Evolutionary conservation across 345 rosid species (phyloP).

Genomic region (Psidium friedrichsthalianum): DNA sequence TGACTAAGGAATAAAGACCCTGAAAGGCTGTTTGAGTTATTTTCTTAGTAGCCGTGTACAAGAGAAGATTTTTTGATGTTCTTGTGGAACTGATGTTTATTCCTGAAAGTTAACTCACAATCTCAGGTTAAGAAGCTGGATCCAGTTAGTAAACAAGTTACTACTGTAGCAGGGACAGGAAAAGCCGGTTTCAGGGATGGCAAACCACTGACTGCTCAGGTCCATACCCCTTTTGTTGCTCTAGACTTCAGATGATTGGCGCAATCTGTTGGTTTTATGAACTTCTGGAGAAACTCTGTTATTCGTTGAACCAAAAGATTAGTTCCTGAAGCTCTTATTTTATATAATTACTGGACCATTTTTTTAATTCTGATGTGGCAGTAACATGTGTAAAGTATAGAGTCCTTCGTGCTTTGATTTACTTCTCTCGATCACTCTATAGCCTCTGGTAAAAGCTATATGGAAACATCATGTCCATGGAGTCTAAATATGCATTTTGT

Average conservation of each 20-base stretch:
- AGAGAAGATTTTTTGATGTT: neutral
- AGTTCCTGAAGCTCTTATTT: neutral
- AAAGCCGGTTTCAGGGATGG: conserved; percentile 96
- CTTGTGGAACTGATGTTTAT: neutral
- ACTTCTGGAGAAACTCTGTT: neutral
- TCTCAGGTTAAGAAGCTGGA: conserved; percentile 81
- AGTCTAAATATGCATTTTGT: neutral
- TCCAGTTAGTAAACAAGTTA: conserved; percentile 60
- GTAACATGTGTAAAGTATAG: neutral
- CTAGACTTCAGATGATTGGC: neutral
- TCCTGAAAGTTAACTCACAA: neutral
- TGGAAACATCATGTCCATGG: neutral
- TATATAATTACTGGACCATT: neutral
- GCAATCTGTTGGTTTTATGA: neutral
- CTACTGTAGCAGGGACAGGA: conserved; percentile 81
- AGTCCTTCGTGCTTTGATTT: neutral
- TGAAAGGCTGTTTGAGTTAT: neutral
- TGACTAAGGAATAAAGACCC: neutral
- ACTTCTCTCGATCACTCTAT: neutral
- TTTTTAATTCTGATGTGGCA: neutral
- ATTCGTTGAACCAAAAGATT: neutral
- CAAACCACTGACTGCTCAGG: conserved; percentile 60
- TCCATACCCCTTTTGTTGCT: conserved; percentile 1
- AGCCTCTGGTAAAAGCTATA: neutral
- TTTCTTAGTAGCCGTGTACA: neutral